These are phyloP conservation scores for Raphanus hybrid DNA, from an alignment of 441 rosid genomes.

Conservation along the genomic window DNA sequence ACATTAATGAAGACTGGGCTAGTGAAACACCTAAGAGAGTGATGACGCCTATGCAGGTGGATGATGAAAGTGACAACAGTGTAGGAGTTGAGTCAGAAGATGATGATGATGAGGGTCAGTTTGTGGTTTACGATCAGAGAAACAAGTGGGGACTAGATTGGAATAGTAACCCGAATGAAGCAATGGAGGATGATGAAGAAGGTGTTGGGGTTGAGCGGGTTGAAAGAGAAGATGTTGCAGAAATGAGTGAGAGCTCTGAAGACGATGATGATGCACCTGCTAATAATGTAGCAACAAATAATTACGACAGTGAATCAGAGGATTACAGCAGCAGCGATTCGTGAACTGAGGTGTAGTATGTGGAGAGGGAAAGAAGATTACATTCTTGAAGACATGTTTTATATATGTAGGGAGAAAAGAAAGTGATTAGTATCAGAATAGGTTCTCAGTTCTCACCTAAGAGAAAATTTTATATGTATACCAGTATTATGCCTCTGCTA, in stretches of 20 bases:
- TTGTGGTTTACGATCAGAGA: slow-evolving; percentile 54
- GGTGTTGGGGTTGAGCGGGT: slow-evolving; percentile 45
- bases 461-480: no score
- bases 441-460: slow-evolving; percentile 5
- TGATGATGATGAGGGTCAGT: slow-evolving; percentile 52
- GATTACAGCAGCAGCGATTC: slow-evolving; percentile 43
- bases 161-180: slow-evolving; percentile 54
- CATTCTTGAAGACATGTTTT: slow-evolving; percentile 35
- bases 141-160: slow-evolving; percentile 61
- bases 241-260: slow-evolving; percentile 70
- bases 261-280: slow-evolving; percentile 40
- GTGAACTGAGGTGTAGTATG: slow-evolving; percentile 19
- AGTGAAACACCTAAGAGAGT: slow-evolving; percentile 48
- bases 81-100: slow-evolving; percentile 73
- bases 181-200: slow-evolving; percentile 58
- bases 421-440: slow-evolving; percentile 33
- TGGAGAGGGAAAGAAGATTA: not conserved
- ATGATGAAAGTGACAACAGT: slow-evolving; percentile 66
- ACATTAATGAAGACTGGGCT: slow-evolving; percentile 59
- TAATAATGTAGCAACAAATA: slow-evolving; percentile 48
- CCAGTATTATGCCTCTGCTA: no score
- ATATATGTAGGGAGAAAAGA: slow-evolving; percentile 4
- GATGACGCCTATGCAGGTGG: slow-evolving; percentile 48
- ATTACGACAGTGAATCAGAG: slow-evolving; percentile 41
- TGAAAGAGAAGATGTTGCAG: slow-evolving; percentile 56